Percentiles rank a stretch among this genome's conserved stretches.
Conservation (phyloP, 1,284 basidiomycete species). For the Papiliotrema flavescens region DNA sequence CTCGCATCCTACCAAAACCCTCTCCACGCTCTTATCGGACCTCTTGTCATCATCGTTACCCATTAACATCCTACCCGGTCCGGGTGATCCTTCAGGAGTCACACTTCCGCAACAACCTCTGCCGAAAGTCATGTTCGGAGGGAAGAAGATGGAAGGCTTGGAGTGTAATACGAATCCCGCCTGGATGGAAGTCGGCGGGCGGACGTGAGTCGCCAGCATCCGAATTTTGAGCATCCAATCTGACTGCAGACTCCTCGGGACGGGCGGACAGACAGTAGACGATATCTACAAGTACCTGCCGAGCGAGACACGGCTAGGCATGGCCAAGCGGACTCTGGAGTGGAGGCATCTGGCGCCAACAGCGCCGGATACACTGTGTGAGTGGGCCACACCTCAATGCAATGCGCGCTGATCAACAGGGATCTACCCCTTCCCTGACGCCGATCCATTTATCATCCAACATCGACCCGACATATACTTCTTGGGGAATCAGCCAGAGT, state of each 20-base stretch:
- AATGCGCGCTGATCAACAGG: conserved; percentile 46
- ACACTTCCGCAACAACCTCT: conserved; percentile 92
- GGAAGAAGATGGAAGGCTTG: conserved; percentile 61
- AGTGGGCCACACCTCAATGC: conserved; percentile 23
- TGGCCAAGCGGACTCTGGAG: conserved; percentile 74
- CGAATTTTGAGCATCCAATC: background rate
- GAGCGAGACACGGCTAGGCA: conserved; percentile 56
- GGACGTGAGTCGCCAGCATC: conserved; percentile 38
- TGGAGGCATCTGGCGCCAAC: conserved; percentile 98
- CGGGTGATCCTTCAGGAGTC: conserved; percentile 77
- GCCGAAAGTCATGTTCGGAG: conserved; percentile 85
- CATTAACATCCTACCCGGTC: conserved; percentile 79
- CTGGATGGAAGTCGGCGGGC: conserved; percentile 62
- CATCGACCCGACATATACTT: conserved; percentile 86
- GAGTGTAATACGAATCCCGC: conserved; percentile 83
- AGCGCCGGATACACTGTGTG: conserved; percentile 90
- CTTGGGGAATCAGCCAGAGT: conserved; percentile 85
- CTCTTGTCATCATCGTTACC: conserved; percentile 64
- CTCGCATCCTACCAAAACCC: conserved; percentile 65
- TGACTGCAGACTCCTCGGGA: conserved; percentile 62
- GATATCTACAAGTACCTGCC: conserved; percentile 87
- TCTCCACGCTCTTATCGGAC: conserved; percentile 71
- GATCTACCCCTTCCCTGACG: conserved; percentile 89
- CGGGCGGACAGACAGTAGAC: conserved; percentile 87
- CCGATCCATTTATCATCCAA: conserved; percentile 84